Base-by-base conservation (phyloP, 208 protist genomes). In the Acanthamoeba healyi region DNA sequence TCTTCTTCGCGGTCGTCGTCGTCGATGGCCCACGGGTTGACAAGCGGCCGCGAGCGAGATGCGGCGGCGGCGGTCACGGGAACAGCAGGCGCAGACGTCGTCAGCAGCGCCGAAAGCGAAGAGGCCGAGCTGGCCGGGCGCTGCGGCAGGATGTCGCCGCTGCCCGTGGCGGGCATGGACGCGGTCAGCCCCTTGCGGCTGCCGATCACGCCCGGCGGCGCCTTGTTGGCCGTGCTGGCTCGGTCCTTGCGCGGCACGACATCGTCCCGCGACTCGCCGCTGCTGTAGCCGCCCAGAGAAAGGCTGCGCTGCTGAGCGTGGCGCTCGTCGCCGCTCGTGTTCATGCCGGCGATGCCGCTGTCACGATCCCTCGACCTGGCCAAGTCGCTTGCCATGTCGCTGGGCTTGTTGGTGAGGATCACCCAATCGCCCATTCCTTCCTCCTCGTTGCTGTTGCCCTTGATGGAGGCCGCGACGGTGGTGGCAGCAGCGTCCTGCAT, bases 181-280 rank as follows among this genome's bases (percentile, higher is more conserved):
- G 77, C 34, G 12, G 70, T 46, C 34, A 46, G 40, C 17, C 77
- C 77, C 77, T 86, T 86, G 77, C 77, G 77, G 49, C 77, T 86
- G 44, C 77, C 77, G 34, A 86, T 86, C 10, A 86, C 77, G 22
- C 77, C 77, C 40, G 77, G 77, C 22, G 40, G n/a, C 29, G 77
- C 15, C 54, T 29, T 38, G 12, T 10, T 74, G 24, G 65, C 65
- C n/a, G 12, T 74, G 65, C 65, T 74, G 32, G 65, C 65, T 2
- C 65, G 65, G 29, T 74, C 65, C 65, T 74, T 74, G 34, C 65
- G 65, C 26, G 77, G 77, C 40, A 58, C 49, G 14, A 86, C 77
- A 29, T 74, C 65, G 65, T 74, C 65, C 12, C 7, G n/a, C 65
- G 34, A 9, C 65, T 74, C 3, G 3, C 65, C 32, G 65, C 15